Conservation (phyloP, 768 basidiomycete genomes). For the Rhodotorula graminis region DNA sequence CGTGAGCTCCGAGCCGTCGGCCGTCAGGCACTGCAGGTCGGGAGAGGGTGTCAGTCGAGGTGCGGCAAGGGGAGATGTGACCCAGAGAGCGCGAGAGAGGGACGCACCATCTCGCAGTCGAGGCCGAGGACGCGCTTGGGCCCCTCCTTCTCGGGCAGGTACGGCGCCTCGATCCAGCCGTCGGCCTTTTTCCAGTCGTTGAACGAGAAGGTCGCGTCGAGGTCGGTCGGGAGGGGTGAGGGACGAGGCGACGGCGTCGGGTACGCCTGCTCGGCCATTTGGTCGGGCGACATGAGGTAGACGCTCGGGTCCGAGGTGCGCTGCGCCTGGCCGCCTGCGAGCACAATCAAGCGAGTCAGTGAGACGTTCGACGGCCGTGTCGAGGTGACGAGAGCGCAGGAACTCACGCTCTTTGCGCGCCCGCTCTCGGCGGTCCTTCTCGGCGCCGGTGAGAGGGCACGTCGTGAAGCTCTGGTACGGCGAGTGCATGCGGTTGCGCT, state of each 20-base stretch:
- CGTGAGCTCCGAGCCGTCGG: conserved; percentile 82
- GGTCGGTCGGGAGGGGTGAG: conserved; percentile 54
- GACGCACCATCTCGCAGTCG: conserved; percentile 91
- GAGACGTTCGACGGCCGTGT: background rate
- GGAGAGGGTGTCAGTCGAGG: background rate
- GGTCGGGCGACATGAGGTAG: conserved; percentile 69
- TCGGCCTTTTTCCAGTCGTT: conserved; percentile 42
- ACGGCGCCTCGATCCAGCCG: conserved; percentile 81
- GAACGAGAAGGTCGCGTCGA: conserved; percentile 21
- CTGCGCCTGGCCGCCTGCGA: conserved; percentile 50
- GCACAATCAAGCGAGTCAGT: conserved; percentile 39
- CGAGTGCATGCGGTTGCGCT: conserved; percentile 75
- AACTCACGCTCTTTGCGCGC: conserved; percentile 50
- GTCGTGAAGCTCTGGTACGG: conserved; percentile 78
- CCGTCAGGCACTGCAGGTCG: conserved; percentile 69
- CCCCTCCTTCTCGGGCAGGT: conserved; percentile 42
- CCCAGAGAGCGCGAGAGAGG: too few species aligned
- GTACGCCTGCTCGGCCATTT: conserved; percentile 94
- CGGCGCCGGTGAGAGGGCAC: conserved; percentile 69
- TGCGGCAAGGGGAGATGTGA: too few species aligned
- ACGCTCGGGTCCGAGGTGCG: conserved; percentile 56
- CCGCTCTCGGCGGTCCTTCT: conserved; percentile 63
- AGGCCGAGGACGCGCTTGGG: conserved; percentile 62
- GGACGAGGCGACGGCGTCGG: conserved; percentile 63
- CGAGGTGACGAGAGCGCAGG: conserved; percentile 22